Percentiles rank a stretch among this genome's conserved stretches.
Evolutionary conservation across 164 flowering plant genomes (phyloP).

Genomic region (Magnolia officinalis): DNA sequence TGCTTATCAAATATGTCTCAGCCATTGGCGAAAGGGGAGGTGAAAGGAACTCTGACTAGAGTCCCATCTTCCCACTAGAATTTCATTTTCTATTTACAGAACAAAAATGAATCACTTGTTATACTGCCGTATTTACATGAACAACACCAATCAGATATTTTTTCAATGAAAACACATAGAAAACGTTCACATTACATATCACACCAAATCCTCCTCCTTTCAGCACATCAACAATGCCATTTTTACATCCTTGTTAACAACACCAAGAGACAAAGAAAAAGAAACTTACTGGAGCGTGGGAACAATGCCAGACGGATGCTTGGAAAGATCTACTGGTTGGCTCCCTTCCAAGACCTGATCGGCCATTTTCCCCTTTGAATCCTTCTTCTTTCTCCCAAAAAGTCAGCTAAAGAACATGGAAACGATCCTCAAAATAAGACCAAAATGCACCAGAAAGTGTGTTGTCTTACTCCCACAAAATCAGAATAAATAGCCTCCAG

Average conservation of each 20-base stretch:
- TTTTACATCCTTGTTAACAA: not conserved
- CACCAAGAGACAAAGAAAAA: not conserved
- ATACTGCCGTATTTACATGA: not conserved
- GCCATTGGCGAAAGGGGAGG: not conserved
- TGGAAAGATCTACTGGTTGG: constrained; percentile 25
- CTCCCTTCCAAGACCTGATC: constrained; percentile 23
- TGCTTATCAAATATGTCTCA: not conserved
- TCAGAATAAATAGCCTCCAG: not conserved
- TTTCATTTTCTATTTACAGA: not conserved
- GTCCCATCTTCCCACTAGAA: too few species aligned
- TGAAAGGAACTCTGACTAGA: too few species aligned
- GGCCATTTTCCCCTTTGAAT: constrained; percentile 9
- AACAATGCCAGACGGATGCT: constrained; percentile 27
- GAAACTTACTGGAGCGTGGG: constrained; percentile 22
- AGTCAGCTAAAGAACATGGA: not conserved
- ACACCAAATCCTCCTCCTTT: not conserved
- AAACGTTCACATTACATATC: not conserved
- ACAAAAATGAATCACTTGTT: too few species aligned
- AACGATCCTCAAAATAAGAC: not conserved
- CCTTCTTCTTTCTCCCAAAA: not conserved
- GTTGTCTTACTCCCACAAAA: not conserved
- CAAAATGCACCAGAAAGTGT: not conserved
- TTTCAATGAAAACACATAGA: not conserved
- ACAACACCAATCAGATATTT: not conserved
- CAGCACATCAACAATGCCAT: not conserved